A percentile compares a stretch with the other conserved stretches of the same genome.
Evolutionary conservation across 345 rosid genomes (phyloP).

Genomic region (Salix suchowensis): DNA sequence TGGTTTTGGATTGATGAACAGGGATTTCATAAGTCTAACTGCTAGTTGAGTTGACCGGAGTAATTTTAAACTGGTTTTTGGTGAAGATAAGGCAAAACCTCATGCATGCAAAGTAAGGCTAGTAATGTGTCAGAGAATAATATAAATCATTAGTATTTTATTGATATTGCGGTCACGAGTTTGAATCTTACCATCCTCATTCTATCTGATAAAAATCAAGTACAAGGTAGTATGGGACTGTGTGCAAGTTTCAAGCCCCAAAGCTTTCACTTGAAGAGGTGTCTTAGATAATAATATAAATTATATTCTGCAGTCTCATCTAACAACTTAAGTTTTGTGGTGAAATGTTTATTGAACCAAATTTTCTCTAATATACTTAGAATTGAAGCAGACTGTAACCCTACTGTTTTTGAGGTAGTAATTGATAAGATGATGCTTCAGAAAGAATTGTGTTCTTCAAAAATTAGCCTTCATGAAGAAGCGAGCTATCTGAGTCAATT

Average conservation of each 20-base stretch:
- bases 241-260: too few relatives aligned
- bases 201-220: too few relatives aligned
- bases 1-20: background rate
- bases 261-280: too few relatives aligned
- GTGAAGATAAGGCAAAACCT: constrained; percentile 2
- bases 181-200: fast-evolving
- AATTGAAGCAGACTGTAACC: constrained; percentile 15
- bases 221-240: fast-evolving
- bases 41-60: background rate
- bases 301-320: too few relatives aligned
- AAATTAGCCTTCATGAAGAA: background rate
- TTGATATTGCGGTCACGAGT: too few relatives aligned
- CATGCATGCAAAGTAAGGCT: constrained; percentile 11
- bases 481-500: background rate
- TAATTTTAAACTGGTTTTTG: background rate
- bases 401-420: constrained; percentile 4
- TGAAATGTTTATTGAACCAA: too few relatives aligned
- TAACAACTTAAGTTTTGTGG: too few relatives aligned
- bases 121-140: background rate
- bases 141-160: too few relatives aligned
- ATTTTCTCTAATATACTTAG: constrained; percentile 7
- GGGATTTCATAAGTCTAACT: background rate
- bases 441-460: background rate
- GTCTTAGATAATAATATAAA: too few relatives aligned
- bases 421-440: background rate